These are phyloP conservation scores for Epithele typhae DNA, from an alignment of 768 basidiomycete species.

Conservation along the genomic window DNA sequence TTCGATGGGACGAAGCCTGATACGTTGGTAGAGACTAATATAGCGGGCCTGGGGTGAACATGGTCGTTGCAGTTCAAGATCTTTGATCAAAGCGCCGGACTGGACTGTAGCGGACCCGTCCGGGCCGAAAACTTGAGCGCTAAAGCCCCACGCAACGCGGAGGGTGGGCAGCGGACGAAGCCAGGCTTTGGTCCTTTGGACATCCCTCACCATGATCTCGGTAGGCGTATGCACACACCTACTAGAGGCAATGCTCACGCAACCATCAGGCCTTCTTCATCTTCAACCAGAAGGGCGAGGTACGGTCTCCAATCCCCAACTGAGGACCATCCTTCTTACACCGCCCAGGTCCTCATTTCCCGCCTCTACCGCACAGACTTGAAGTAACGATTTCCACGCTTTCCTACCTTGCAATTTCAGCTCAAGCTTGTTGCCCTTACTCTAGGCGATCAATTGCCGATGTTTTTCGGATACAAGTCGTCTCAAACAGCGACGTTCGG, in stretches of 20 bases:
- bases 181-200: too few species aligned
- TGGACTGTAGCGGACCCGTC: too few species aligned
- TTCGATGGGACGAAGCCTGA: too few species aligned
- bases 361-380: slow-evolving; percentile 94
- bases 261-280: slow-evolving; percentile 89
- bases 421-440: not conserved
- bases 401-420: not conserved
- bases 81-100: too few species aligned
- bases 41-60: too few species aligned
- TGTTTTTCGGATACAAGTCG: slow-evolving; percentile 98
- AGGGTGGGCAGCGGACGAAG: too few species aligned
- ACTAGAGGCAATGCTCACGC: not conserved
- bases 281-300: slow-evolving; percentile 99
- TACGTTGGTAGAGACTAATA: too few species aligned
- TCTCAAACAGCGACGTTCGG: slow-evolving; percentile 94
- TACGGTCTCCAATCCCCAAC: slow-evolving; percentile 29
- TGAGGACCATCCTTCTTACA: not conserved
- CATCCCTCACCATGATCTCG: slow-evolving; percentile 41
- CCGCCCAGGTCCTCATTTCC: slow-evolving; percentile 83
- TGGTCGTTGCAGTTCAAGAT: too few species aligned
- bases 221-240: slow-evolving; percentile 27
- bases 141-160: too few species aligned
- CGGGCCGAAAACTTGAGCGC: too few species aligned
- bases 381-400: slow-evolving; percentile 67
- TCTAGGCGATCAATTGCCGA: slow-evolving; percentile 91